Conservation (phyloP, 192 early-diverging fungal species). For the Kappamyces sp. region DNA sequence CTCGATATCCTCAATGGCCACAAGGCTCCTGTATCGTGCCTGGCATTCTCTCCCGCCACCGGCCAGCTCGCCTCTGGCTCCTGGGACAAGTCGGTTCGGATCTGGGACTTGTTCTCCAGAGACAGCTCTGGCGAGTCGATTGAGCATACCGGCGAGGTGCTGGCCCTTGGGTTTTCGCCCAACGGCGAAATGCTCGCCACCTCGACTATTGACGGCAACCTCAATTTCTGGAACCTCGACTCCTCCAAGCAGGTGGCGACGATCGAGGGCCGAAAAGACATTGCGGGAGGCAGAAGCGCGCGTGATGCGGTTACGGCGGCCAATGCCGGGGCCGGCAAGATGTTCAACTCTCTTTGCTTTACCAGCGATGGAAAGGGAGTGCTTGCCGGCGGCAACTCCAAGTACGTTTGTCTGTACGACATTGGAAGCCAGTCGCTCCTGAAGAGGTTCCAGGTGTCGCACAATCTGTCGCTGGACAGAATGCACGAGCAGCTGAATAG, state of each 20-base stretch:
- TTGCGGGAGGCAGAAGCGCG: constrained; percentile 77
- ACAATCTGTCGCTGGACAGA: constrained; percentile 90
- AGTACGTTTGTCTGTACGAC: constrained; percentile 96
- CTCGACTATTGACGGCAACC: constrained; percentile 86
- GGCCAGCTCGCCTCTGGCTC: constrained; percentile 76
- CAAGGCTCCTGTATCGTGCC: constrained; percentile 77
- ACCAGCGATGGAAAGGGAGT: constrained; percentile 89
- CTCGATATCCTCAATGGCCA: constrained; percentile 92
- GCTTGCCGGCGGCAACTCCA: constrained; percentile 90
- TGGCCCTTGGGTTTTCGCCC: constrained; percentile 81
- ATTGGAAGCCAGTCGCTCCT: constrained; percentile 64
- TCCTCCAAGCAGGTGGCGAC: constrained; percentile 60
- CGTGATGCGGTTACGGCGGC: constrained; percentile 74
- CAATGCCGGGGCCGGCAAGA: constrained; percentile 77
- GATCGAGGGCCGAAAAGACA: constrained; percentile 91
- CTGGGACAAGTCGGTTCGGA: constrained; percentile 86
- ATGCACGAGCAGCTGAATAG: constrained; percentile 85
- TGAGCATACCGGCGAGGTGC: constrained; percentile 74
- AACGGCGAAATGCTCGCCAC: constrained; percentile 85
- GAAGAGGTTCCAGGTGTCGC: constrained; percentile 85
- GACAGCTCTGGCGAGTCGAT: constrained; percentile 70
- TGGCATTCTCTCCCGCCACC: constrained; percentile 83
- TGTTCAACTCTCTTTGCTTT: constrained; percentile 90
- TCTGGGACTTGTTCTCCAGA: constrained; percentile 94
- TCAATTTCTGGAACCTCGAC: constrained; percentile 90